Evolutionary conservation across 2,329 filamentous ascomycete species (phyloP), one percentile per base, ranked within the genome.

Genomic region (Alternaria sp.): DNA sequence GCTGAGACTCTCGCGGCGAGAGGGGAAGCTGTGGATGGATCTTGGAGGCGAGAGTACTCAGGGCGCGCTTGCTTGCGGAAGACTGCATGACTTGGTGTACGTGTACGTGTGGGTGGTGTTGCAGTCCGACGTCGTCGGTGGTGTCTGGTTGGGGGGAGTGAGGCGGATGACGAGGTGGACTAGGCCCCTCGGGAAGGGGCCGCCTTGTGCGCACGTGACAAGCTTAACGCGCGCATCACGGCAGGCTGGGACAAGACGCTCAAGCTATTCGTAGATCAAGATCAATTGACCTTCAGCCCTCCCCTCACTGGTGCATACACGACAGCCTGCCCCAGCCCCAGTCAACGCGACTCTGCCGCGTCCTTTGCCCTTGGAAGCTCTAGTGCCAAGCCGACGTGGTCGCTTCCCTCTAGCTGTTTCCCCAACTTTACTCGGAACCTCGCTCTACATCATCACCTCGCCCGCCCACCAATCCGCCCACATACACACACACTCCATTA

Each of bases 1-100:
- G 83, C 61, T 85, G 80, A 14, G 84, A 86, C 68, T 90, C 85
- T 56, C 81, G 81, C 4, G 82, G 79, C 26, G 81, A 85, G 14
- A 88, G 79, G 24, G 86, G 83, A 4, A 83, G 67, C 61, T 80
- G 80, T 0, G 79, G 79, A 61, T 84, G 81, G 39, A 89, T 80
- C 70, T 84, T 86, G 26, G 81, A 80, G 10, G 80, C 77, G 71
- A 86, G 80, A 23, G 81, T 60, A 56, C 66, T 69, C 59, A 77
- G 63, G 37, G 72, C 66, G 7, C 74, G 69, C 41, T 70, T 72
- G 36, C 80, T 75, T 2, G 80, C 74, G 2, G 83, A 81, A 24
- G 79, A 77, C 71, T 83, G 86, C 83, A 88, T 87, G 17, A 21
- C 44, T n/a, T 9, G 21, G 44, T 36, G 40, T 3, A 9, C 11